Evolutionary conservation across 768 basidiomycete genomes (phyloP).

Genomic region (Pulveroboletus frians): DNA sequence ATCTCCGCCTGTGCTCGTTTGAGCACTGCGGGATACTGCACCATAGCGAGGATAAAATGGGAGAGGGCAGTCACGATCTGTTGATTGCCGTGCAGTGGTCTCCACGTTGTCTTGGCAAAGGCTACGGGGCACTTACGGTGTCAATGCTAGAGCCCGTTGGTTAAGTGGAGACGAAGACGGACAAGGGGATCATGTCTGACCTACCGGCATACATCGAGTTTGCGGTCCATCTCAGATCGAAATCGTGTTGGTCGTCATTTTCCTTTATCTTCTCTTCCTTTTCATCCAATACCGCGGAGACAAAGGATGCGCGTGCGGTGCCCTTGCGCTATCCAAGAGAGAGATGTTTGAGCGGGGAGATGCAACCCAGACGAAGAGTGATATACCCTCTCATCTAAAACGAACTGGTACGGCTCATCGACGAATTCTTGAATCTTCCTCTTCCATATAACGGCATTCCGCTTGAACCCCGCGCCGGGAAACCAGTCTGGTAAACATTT

Average conservation of each 20-base stretch:
- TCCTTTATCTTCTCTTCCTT: background rate
- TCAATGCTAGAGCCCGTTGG: conserved; percentile 44
- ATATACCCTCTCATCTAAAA: conserved; percentile 51
- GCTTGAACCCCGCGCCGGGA: conserved; percentile 64
- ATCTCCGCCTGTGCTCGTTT: conserved; percentile 61
- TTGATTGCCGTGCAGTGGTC: conserved; percentile 11
- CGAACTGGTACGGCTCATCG: conserved; percentile 55
- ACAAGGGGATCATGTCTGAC: conserved; percentile 6
- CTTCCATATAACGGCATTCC: conserved; percentile 58
- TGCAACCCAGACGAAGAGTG: background rate
- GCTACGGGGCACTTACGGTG: conserved; percentile 38
- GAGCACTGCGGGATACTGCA: conserved; percentile 52
- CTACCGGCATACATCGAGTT: conserved; percentile 68
- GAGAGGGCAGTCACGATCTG: conserved; percentile 47
- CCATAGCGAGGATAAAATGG: conserved; percentile 66
- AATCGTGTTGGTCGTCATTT: conserved; percentile 40
- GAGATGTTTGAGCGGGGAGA: background rate
- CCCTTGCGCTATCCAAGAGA: conserved; percentile 29
- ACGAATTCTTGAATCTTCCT: conserved; percentile 59
- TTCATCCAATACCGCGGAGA: conserved; percentile 48
- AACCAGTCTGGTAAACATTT: conserved; percentile 58
- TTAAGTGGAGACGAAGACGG: background rate
- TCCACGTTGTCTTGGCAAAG: background rate
- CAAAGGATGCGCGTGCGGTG: conserved; percentile 37
- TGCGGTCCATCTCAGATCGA: conserved; percentile 76